Base-by-base conservation (phyloP, 352 stramenopile species). In the Thalassiosira pacifica region DNA sequence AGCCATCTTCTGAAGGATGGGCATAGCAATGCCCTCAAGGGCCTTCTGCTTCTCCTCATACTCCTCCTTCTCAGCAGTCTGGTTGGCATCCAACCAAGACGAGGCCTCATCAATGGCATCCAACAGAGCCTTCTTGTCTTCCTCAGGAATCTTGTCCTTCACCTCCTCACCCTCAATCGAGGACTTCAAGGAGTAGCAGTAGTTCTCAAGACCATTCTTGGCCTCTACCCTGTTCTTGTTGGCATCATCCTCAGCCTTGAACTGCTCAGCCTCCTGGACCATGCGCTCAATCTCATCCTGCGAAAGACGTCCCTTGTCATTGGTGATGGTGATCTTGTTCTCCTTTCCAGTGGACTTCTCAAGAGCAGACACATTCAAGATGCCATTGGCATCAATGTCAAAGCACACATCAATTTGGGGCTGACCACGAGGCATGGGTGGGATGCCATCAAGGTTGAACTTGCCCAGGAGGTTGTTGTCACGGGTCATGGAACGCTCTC, bases 251-350 rank as follows among this genome's bases (percentile, higher is more conserved):
- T 99, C 97, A 57, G 99, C 97, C 29, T 97, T 97, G 90, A 97
- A 99, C 91, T 99, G 96, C 64, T 99, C 97, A 24, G 98, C 98
- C 89, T 99, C 98, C 75, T 94, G 90, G 45, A 99, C 97, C 98
- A 99, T 99, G 88, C 97, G 97, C 81, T 99, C 96, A 88, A 99
- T 99, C 85, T 99, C 98, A 67, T 99, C 98, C 89, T 99, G 94
- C 34, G 95, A 98, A 61, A 99, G 92, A 93, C 98, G 97, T 65
- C 98, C 98, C 95, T 99, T 99, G 89, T 99, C 98, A 68, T 97
- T 97, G 55, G 97, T 99, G 90, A 99, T 99, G 90, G 97, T 99
- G 91, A 99, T 99, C 93, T 98, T 99, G 88, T 98, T 93, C 31
- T 93, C 93, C 95, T 99, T 99, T 80, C 98, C 97, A n/a, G 98